Evolutionary conservation across 257 asterid genomes (phyloP).

Genomic region (Forsythia suspensa): DNA sequence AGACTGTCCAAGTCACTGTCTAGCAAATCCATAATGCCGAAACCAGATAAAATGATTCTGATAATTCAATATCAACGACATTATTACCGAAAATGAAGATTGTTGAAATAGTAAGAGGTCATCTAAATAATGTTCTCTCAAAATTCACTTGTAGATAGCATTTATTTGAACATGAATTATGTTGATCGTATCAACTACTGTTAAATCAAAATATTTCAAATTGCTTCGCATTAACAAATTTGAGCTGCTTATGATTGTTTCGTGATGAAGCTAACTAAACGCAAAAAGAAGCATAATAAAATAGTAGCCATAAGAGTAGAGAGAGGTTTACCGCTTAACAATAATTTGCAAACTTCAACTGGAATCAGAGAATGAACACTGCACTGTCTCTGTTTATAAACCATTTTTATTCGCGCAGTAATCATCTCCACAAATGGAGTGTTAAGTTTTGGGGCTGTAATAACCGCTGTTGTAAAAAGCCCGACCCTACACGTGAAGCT

Average conservation of each 20-base stretch:
- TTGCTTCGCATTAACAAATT: slow-evolving; percentile 6
- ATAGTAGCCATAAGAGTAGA: slow-evolving; percentile 12
- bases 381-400: neutral
- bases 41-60: slow-evolving; percentile 23
- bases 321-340: slow-evolving; percentile 27
- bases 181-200: neutral
- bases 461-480: no score
- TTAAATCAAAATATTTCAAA: neutral
- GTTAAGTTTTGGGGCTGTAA: neutral
- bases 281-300: neutral
- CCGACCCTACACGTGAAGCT: no score
- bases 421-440: slow-evolving; percentile 59
- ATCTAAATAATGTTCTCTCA: neutral
- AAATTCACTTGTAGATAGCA: neutral
- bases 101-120: neutral
- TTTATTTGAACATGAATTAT: neutral
- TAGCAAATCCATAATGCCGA: slow-evolving; percentile 59
- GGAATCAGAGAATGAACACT: neutral
- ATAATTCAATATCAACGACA: slow-evolving; percentile 16
- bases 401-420: no score
- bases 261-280: slow-evolving; percentile 2
- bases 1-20: slow-evolving; percentile 66
- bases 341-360: no score
- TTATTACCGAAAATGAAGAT: neutral
- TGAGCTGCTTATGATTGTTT: neutral